A percentile compares a stretch with the other conserved stretches of the same genome.
phyloP scores from a whole-genome alignment of 2,329 filamentous ascomycete genomes.

The Ilyonectria mors-panacis region DNA sequence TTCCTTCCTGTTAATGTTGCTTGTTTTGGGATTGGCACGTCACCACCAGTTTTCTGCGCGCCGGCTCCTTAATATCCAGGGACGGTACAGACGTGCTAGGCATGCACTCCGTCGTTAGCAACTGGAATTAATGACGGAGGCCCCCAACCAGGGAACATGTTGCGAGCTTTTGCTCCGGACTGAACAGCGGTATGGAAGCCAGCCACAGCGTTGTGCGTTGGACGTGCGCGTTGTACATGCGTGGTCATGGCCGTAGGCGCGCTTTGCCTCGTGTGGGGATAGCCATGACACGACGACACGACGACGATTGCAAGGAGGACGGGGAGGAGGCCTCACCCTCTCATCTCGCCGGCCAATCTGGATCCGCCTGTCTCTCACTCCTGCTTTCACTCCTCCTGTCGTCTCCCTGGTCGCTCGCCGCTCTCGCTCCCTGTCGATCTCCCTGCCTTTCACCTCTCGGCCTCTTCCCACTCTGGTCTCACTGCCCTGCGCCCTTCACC shows the following conservation, averaged over 20 bases:
- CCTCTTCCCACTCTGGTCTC: background rate
- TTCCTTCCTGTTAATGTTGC: background rate
- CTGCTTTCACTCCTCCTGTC: background rate
- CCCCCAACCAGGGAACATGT: no score
- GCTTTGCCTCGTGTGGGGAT: background rate
- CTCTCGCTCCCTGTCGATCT: background rate
- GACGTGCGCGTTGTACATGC: background rate
- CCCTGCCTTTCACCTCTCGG: background rate
- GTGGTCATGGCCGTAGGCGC: background rate
- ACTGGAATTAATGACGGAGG: no score
- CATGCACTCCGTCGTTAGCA: no score
- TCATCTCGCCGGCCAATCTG: conserved; percentile 5
- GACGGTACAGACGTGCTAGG: background rate
- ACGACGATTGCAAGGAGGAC: background rate
- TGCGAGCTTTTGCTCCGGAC: no score
- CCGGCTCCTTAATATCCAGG: conserved; percentile 4
- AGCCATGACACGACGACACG: background rate
- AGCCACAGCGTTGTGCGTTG: background rate
- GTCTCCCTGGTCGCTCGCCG: background rate
- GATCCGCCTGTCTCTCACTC: conserved; percentile 2
- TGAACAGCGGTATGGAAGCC: background rate
- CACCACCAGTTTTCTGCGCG: background rate
- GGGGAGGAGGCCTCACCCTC: conserved; percentile 7
- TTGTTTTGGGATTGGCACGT: background rate
- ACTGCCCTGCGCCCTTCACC: background rate